Base-by-base conservation (phyloP, 2,329 filamentous ascomycete genomes). In the Neopestalotiopsis clavispora region DNA sequence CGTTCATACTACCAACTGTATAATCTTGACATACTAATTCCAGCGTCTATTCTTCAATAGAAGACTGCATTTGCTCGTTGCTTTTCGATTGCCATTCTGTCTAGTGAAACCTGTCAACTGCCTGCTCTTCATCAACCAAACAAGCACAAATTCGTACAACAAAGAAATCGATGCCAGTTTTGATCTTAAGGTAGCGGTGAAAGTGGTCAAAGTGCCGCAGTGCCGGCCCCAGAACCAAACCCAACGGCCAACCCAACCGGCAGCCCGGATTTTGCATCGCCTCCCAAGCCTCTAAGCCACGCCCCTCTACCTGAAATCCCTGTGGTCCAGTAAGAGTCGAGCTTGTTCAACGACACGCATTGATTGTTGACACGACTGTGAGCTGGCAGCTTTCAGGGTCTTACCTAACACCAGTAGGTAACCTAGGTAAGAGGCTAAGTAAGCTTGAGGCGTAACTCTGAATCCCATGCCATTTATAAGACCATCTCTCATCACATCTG, bases 281-380 rank as follows among this genome's bases (percentile, higher is more conserved):
- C 66, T 67, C 65, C 69, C 49, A 52, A 61, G 52, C 42, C 66
- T 65, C 70, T 59, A 65, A 70, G 70, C 70, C 70, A 71, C 70
- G 66, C 68, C 57, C 59, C 63, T 45, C 52, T 32, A 64, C 62
- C 70, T 68, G 68, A 68, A 68, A 38, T 61, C 56, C 52, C 40
- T 32, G 20, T 17, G 61, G 62, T 52, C 62, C 61, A 62, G 20
- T 66, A 32, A 34, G 13, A 66, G 62, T 14, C 30, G 20, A 57
- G 63, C 45, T 9, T 58, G 56, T 57, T 45, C 63, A 38, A 38
- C 45, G 63, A 66, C 42, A 30, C 67, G 69, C 64, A 71, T 66
- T 38, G 40, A 52, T 20, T 34, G 23, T 57, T 66, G 59, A 63
- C 57, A 52, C 45, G 45, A 52, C 45, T n/a, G n/a, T 52, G 45